phyloP scores from a whole-genome alignment of 202 grass and related monocot species.

The Musa balbisiana region DNA sequence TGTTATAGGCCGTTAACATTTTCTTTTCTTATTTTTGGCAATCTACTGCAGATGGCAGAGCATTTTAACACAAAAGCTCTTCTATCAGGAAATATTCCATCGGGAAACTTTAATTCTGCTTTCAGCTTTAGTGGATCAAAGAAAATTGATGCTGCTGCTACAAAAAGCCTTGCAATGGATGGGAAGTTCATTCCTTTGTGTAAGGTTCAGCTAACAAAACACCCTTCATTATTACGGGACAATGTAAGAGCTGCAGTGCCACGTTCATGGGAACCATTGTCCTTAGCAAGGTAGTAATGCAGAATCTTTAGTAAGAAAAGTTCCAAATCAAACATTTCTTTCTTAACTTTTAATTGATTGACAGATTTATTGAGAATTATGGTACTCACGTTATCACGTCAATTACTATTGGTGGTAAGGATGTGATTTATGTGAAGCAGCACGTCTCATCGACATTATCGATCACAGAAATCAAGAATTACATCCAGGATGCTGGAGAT shows the following conservation, averaged over 20 bases:
- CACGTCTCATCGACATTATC: conserved; percentile 42
- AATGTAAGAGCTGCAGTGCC: conserved; percentile 42
- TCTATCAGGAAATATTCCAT: conserved; percentile 36
- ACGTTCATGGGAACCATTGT: conserved; percentile 46
- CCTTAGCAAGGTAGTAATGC: conserved; percentile 35
- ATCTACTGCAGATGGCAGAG: conserved; percentile 46
- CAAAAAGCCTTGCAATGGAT: conserved; percentile 48
- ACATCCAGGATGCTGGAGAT: conserved; percentile 47
- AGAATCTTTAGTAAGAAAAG: neutral
- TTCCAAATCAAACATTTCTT: no score
- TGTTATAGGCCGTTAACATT: neutral
- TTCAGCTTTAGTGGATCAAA: conserved; percentile 53
- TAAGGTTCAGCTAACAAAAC: conserved; percentile 32
- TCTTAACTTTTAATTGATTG: conserved; percentile 1
- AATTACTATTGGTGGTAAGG: conserved; percentile 57
- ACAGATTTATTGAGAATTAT: conserved; percentile 66
- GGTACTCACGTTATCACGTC: conserved; percentile 59
- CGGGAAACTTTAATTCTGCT: conserved; percentile 49
- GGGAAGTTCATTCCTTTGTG: conserved; percentile 43
- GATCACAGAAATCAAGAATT: conserved; percentile 45
- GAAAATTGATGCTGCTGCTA: conserved; percentile 45
- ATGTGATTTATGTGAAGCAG: conserved; percentile 58
- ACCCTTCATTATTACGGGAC: conserved; percentile 29
- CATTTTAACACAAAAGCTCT: conserved; percentile 44
- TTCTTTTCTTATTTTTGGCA: neutral